Conservation (phyloP, 108 stramenopile species). For the Fragilaria radians region DNA sequence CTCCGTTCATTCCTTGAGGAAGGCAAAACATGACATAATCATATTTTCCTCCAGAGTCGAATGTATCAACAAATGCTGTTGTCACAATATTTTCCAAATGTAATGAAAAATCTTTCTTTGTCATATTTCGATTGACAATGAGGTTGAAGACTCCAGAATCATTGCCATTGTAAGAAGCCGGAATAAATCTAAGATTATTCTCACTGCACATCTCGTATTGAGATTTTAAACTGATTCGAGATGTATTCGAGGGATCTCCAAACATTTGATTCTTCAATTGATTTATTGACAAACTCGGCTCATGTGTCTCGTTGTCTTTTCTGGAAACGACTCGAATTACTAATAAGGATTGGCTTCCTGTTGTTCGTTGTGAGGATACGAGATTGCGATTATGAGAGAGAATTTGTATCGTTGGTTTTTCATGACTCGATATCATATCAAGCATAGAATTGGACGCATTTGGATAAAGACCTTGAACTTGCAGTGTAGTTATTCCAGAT, state of each 20-base stretch:
- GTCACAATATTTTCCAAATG: neutral
- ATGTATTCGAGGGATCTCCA: neutral
- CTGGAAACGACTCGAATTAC: neutral
- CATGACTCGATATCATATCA: neutral
- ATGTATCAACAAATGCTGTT: neutral
- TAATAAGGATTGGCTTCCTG: neutral
- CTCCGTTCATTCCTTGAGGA: conserved; percentile 32
- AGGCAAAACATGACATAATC: conserved; percentile 59
- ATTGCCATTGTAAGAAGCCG: neutral
- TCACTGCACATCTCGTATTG: neutral
- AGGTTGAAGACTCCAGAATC: neutral
- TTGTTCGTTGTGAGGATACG: neutral
- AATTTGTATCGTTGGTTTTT: neutral
- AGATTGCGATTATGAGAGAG: neutral
- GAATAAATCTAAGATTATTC: neutral
- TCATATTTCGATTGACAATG: neutral
- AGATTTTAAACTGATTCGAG: neutral
- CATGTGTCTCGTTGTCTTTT: neutral
- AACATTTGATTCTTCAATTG: neutral
- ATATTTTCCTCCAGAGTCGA: conserved; percentile 1
- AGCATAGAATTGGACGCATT: neutral
- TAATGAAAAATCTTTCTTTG: neutral
- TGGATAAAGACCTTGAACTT: neutral
- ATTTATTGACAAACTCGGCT: neutral
- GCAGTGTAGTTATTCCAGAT: neutral